Conservation (phyloP, 2,329 filamentous ascomycete species). For the Fusarium proliferatum region DNA sequence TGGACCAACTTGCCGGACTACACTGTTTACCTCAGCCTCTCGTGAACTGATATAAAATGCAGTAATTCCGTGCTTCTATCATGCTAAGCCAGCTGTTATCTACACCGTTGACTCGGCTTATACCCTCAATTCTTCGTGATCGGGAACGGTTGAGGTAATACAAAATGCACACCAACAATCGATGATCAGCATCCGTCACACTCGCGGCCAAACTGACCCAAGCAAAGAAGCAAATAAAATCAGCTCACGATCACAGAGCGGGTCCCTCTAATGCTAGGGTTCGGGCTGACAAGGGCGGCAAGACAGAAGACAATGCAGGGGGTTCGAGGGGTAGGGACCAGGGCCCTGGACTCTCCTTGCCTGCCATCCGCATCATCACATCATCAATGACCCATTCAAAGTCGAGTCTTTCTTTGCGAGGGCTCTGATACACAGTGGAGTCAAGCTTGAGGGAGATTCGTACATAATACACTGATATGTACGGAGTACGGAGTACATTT, state of each 20-base stretch:
- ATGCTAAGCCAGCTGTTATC: not conserved
- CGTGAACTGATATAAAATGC: not conserved
- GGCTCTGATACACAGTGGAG: slow-evolving; percentile 21
- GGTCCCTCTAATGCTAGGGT: slow-evolving; percentile 28
- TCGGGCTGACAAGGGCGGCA: slow-evolving; percentile 34
- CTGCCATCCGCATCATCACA: slow-evolving; percentile 12
- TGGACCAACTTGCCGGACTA: not conserved
- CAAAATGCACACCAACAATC: slow-evolving; percentile 15
- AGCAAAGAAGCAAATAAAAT: slow-evolving; percentile 38
- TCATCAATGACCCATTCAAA: slow-evolving; percentile 4
- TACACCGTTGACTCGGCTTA: not conserved
- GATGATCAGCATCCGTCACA: slow-evolving; percentile 17
- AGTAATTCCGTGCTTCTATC: not conserved
- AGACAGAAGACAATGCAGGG: slow-evolving; percentile 29
- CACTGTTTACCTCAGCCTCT: not conserved
- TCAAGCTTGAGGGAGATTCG: slow-evolving; percentile 7
- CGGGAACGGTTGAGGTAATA: slow-evolving; percentile 1
- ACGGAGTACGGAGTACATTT: not conserved
- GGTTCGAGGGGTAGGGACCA: slow-evolving; percentile 19
- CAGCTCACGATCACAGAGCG: slow-evolving; percentile 32
- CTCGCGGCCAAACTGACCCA: slow-evolving; percentile 11
- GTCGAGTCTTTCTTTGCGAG: slow-evolving; percentile 8
- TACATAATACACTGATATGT: not conserved
- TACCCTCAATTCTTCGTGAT: not conserved
- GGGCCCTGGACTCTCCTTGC: slow-evolving; percentile 20